These are phyloP conservation scores for Ogataea angusta DNA, from an alignment of 805 yeast species.

Conservation along the genomic window DNA sequence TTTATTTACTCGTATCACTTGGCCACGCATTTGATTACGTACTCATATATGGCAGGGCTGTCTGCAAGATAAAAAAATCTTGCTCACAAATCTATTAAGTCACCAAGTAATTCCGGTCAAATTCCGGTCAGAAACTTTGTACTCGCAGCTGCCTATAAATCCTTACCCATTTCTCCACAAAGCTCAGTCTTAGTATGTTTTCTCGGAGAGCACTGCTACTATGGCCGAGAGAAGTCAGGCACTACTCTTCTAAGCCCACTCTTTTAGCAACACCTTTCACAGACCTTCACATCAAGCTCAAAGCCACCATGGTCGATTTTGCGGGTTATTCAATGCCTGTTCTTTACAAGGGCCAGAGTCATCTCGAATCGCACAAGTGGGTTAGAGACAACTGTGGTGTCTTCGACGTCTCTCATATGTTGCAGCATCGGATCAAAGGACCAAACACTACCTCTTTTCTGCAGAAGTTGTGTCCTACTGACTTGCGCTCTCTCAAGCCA, in stretches of 20 bases:
- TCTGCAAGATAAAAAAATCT: not conserved
- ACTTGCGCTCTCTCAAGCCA: conserved; percentile 52
- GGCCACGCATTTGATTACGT: not conserved
- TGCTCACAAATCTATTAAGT: not conserved
- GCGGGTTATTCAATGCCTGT: conserved; percentile 98
- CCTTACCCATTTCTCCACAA: not conserved
- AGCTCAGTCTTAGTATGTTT: conserved; percentile 1
- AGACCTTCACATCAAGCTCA: conserved; percentile 70
- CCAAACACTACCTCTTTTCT: conserved; percentile 62
- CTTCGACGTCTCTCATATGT: conserved; percentile 97
- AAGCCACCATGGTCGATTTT: conserved; percentile 91
- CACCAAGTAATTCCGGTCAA: conserved; percentile 3
- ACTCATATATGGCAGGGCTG: not conserved
- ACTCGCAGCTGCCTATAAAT: not conserved
- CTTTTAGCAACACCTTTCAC: conserved; percentile 70
- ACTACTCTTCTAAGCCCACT: conserved; percentile 22
- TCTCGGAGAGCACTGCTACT: not conserved
- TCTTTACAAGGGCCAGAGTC: conserved; percentile 76
- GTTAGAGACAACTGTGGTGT: conserved; percentile 83
- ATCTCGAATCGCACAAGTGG: conserved; percentile 93
- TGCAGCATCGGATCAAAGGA: conserved; percentile 81
- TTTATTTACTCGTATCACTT: no score
- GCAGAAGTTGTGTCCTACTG: conserved; percentile 86
- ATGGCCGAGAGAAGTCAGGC: not conserved
- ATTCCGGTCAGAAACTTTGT: not conserved